Evolutionary conservation across 495 filamentous ascomycete genomes (phyloP).

Genomic region (Podospora sp.): DNA sequence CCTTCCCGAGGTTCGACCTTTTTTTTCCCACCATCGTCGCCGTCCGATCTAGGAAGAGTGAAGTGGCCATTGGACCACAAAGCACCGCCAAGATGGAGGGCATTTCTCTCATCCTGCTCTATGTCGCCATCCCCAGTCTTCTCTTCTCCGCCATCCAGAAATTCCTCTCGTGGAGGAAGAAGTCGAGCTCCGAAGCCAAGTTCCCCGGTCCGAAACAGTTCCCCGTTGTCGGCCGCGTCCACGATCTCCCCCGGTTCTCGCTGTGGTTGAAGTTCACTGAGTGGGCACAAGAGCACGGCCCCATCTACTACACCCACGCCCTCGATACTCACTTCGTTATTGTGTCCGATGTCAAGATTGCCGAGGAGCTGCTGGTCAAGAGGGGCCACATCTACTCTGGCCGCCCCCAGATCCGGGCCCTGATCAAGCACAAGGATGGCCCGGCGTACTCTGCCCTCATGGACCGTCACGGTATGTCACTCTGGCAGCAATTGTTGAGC

Average conservation of each 20-base stretch:
- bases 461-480: conserved; percentile 49
- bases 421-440: conserved; percentile 52
- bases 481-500: not conserved
- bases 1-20: not conserved
- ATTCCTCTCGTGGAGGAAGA: conserved; percentile 42
- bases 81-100: conserved; percentile 31
- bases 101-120: conserved; percentile 42
- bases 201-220: conserved; percentile 51
- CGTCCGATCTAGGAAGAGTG: not conserved
- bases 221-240: conserved; percentile 53
- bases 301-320: conserved; percentile 56
- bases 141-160: conserved; percentile 46
- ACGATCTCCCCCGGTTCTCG: conserved; percentile 52
- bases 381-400: conserved; percentile 57
- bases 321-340: conserved; percentile 55
- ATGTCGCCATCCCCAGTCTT: conserved; percentile 48
- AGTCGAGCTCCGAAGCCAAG: conserved; percentile 21
- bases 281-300: conserved; percentile 58
- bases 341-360: conserved; percentile 58
- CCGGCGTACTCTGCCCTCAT: conserved; percentile 51
- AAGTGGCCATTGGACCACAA: not conserved
- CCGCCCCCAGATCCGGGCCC: conserved; percentile 50
- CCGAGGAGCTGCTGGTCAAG: conserved; percentile 57
- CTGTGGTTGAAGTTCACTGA: conserved; percentile 61
- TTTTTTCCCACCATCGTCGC: not conserved